Conservation (phyloP, 257 asterid species). For the Echium plantagineum region DNA sequence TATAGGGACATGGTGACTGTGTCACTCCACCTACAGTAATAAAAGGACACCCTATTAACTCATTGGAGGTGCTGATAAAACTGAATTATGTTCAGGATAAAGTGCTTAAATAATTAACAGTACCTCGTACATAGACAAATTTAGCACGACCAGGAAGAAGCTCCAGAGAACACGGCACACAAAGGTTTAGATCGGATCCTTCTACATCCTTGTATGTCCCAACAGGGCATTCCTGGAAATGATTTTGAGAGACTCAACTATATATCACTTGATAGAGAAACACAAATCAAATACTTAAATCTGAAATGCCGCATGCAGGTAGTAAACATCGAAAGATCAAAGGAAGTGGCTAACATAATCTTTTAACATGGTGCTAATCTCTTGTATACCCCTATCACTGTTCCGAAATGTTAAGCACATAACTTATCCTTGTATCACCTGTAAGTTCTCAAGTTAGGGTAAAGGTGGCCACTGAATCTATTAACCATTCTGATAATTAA, state of each 20-base stretch:
- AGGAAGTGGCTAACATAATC: not conserved
- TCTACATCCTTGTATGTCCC: conserved; percentile 73
- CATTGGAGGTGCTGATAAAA: conserved; percentile 8
- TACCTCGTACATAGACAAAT: conserved; percentile 76
- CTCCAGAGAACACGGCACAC: conserved; percentile 64
- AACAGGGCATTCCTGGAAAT: conserved; percentile 67
- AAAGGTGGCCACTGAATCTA: too few relatives aligned
- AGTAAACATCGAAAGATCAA: not conserved
- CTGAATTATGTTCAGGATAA: conserved; percentile 2
- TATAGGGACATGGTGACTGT: conserved; percentile 58
- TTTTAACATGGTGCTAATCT: not conserved
- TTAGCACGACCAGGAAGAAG: conserved; percentile 78
- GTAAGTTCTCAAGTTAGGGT: too few relatives aligned
- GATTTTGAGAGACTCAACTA: not conserved
- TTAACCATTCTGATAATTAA: too few relatives aligned
- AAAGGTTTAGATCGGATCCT: conserved; percentile 75
- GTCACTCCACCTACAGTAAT: conserved; percentile 80
- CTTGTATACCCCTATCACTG: too few relatives aligned
- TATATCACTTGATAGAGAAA: not conserved
- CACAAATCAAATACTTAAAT: not conserved
- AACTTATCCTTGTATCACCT: too few relatives aligned
- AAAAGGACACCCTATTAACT: conserved; percentile 11
- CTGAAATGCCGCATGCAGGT: not conserved
- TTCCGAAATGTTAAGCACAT: too few relatives aligned
- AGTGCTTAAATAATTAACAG: conserved; percentile 12